Base-by-base conservation (phyloP, 2,329 filamentous ascomycete species). In the Ampelomyces quisqualis region DNA sequence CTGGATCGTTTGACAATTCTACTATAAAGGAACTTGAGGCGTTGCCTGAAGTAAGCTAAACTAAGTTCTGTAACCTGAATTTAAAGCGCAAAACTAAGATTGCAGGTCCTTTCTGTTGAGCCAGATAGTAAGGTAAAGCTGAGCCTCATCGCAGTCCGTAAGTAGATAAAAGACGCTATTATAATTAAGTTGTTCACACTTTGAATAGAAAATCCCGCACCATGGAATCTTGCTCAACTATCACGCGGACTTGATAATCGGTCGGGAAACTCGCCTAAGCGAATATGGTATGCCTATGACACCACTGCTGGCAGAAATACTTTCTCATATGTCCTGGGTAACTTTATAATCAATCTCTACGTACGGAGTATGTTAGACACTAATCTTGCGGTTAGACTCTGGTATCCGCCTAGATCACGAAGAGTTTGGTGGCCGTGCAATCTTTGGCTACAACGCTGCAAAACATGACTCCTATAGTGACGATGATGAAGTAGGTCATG, bases 371-470 rank as follows among this genome's bases (percentile, higher is more conserved):
- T 17, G 3, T 17, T 6, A 4, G 26, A 13, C 5, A 15, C 23
- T 21, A 21, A 28, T 11, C 10, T 13, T 14, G 6, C 18, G 13
- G 14, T 13, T 10, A 39, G 37, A 86, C 64, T 84, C 81, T 2
- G 83, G 82, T 47, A 77, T 86, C 60, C 67, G 70, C 29, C 64
- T 66, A 22, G 75, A 72, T 2, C 82, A 86, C 65, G 19, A 34
- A 1, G 65, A 67, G 7, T 68, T 68, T 20, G 51, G 45, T 9
- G 58, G 60, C 19, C 58, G 64, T 11, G 64, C 62, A 7, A 40
- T 34, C 7, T 60, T 52, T 45, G 64, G 60, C 5, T 59, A 43
- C 51, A 65, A 66, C 26, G 54, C 58, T 1, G 56, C 62, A 2
- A 47, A 47, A 27, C 38, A 34, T n/a, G n/a, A n/a, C n/a, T n/a